Percentiles rank a stretch among this genome's conserved stretches.
phyloP scores from a whole-genome alignment of 1,284 basidiomycete genomes.

The Heliocybe sulcata region DNA sequence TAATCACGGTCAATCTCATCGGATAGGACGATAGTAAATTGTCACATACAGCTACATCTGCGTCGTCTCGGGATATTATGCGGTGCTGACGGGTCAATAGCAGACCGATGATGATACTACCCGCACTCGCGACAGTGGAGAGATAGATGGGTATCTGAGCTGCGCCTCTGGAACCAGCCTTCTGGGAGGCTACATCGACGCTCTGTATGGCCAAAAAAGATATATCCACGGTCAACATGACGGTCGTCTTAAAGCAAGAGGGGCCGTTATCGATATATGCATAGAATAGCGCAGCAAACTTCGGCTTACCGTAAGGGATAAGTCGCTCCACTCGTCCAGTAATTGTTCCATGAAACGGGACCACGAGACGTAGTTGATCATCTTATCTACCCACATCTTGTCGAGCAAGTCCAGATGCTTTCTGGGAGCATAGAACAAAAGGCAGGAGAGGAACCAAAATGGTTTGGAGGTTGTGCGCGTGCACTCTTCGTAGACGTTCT shows the following conservation, averaged over 20 bases:
- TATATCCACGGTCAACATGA: conserved; percentile 36
- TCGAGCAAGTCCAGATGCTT: conserved; percentile 31
- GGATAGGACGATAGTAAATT: no score
- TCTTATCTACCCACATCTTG: conserved; percentile 32
- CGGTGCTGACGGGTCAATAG: conserved; percentile 35
- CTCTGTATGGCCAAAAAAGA: conserved; percentile 37
- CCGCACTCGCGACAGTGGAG: conserved; percentile 38
- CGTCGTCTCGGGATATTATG: conserved; percentile 26
- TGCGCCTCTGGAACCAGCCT: conserved; percentile 15
- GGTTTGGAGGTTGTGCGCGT: conserved; percentile 19
- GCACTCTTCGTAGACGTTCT: conserved; percentile 29
- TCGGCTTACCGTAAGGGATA: conserved; percentile 34
- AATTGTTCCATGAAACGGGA: conserved; percentile 32
- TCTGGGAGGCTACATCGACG: conserved; percentile 18
- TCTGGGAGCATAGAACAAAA: conserved; percentile 37
- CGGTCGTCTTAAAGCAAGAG: conserved; percentile 28
- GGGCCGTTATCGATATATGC: no score
- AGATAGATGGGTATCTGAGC: conserved; percentile 38
- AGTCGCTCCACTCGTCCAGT: conserved; percentile 41
- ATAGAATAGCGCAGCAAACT: not conserved
- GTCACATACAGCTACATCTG: conserved; percentile 26
- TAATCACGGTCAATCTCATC: not conserved
- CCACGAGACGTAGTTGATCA: conserved; percentile 32
- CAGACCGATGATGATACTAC: conserved; percentile 37
- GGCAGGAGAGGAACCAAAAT: conserved; percentile 24